Base-by-base conservation (phyloP, 2,329 filamentous ascomycete species). In the Aspergillus cejpii region DNA sequence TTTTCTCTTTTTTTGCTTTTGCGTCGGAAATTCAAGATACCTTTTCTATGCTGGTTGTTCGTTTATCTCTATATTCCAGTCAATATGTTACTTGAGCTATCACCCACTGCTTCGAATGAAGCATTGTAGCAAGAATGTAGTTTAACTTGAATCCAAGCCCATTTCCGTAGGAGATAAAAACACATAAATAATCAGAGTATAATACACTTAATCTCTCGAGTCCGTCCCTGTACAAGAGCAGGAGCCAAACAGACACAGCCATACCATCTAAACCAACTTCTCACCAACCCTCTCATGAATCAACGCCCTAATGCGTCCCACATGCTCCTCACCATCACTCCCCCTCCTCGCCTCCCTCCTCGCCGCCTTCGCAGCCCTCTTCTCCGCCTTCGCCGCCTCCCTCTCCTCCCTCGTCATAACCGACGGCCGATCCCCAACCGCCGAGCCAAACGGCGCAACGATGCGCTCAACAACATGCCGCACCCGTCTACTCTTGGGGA, bases 381-480 rank as follows among this genome's bases (percentile, higher is more conserved):
- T 63, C 10, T 46, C 41, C 34, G 56, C 56, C 6, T 60, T 54
- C 53, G 58, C 49, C 20, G 51, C 56, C 45, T 68, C 58, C 12
- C 66, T 59, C 51, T 70, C 64, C 46, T 59, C 58, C 15, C 58
- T 51, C 14, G 58, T 62, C 57, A 65, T 39, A 5, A 71, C 61
- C 27, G 62, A 39, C 37, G 67, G 67, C 17, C 68, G 59, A 7
- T 66, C 58, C 8, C 62, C 60, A 44, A 71, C 60, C 0, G 53
- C 45, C 2, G 43, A 41, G 1, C 64, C 68, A 45, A 71, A 71
- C 15, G 68, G 68, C 14, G 66, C 61, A 36, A 71, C 52, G 41
- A 71, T 71, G 7, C 65, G 55, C 50, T 71, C 67, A 10, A 71
- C 67, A 3, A 71, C 66, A 45, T 70, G 67, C 12, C 58, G 56